A percentile compares a stretch with the other conserved stretches of the same genome.
Evolutionary conservation across 208 protist species (phyloP).

Genomic region (Trypanosoma avium): DNA sequence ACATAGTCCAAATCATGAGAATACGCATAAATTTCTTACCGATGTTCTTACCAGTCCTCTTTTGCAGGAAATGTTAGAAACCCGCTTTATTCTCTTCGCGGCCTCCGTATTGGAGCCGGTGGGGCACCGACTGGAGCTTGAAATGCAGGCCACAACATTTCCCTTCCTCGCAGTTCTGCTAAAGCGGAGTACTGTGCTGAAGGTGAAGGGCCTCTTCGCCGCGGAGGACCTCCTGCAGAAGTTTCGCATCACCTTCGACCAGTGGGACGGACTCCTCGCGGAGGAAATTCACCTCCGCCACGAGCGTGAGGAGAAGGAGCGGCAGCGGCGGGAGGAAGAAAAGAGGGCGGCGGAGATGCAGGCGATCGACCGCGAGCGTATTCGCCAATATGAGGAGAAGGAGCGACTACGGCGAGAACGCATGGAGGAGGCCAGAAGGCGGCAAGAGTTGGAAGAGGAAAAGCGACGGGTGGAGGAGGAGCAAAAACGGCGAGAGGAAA

Average conservation of each 20-base stretch:
- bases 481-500: conserved; percentile 2
- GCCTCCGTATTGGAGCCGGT: conserved; percentile 45
- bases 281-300: conserved; percentile 57
- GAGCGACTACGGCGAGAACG: conserved; percentile 10
- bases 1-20: conserved; percentile 75
- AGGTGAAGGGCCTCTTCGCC: conserved; percentile 50
- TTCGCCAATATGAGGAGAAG: conserved; percentile 42
- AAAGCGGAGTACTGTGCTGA: conserved; percentile 50
- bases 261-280: conserved; percentile 62
- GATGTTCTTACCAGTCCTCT: conserved; percentile 48
- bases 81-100: conserved; percentile 60
- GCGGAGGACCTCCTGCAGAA: conserved; percentile 47
- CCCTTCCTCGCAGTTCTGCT: conserved; percentile 66
- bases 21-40: conserved; percentile 58
- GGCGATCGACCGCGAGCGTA: conserved; percentile 49
- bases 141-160: conserved; percentile 56
- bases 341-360: conserved; percentile 46
- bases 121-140: conserved; percentile 47
- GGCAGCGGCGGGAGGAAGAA: conserved; percentile 45
- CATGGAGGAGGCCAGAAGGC: conserved; percentile 24
- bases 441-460: conserved; percentile 15
- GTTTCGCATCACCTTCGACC: conserved; percentile 45
- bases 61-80: conserved; percentile 41
- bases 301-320: conserved; percentile 67
- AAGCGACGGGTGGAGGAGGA: conserved; percentile 17